phyloP scores from a whole-genome alignment of 2,329 filamentous ascomycete species.

The Thyridium curvatum region DNA sequence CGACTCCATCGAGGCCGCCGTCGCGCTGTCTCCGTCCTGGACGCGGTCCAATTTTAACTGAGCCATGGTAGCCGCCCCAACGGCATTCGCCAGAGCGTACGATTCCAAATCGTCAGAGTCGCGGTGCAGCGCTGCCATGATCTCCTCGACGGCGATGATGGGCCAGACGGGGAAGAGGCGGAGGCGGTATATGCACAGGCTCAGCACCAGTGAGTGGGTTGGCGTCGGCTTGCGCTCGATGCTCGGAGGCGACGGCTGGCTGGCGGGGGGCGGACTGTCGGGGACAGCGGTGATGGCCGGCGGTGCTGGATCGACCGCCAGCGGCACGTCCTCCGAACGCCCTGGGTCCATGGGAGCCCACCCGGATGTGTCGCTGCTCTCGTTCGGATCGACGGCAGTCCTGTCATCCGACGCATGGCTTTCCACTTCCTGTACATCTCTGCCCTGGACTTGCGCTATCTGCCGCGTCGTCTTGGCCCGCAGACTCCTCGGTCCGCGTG shows the following conservation, averaged over 20 bases:
- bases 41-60: conserved; percentile 35
- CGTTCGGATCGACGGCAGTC: neutral
- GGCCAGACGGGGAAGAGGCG: conserved; percentile 47
- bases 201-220: conserved; percentile 16
- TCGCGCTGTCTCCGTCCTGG: conserved; percentile 18
- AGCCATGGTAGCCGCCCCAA: conserved; percentile 40
- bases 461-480: conserved; percentile 36
- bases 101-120: conserved; percentile 24
- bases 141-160: conserved; percentile 36
- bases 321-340: too few species aligned
- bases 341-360: neutral
- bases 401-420: conserved; percentile 1
- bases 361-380: conserved; percentile 2
- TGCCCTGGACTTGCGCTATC: conserved; percentile 25
- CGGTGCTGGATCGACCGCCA: too few species aligned
- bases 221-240: conserved; percentile 4
- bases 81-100: conserved; percentile 34
- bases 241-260: too few species aligned
- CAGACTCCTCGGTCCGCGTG: conserved; percentile 37
- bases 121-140: conserved; percentile 28
- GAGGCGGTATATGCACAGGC: conserved; percentile 39
- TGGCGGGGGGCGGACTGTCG: too few species aligned
- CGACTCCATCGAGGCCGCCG: conserved; percentile 23
- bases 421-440: conserved; percentile 1
- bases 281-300: conserved; percentile 6